Percentiles rank a stretch among this genome's conserved stretches.
Conservation (phyloP, 2,329 filamentous ascomycete species). For the Clarireedia monteithiana region DNA sequence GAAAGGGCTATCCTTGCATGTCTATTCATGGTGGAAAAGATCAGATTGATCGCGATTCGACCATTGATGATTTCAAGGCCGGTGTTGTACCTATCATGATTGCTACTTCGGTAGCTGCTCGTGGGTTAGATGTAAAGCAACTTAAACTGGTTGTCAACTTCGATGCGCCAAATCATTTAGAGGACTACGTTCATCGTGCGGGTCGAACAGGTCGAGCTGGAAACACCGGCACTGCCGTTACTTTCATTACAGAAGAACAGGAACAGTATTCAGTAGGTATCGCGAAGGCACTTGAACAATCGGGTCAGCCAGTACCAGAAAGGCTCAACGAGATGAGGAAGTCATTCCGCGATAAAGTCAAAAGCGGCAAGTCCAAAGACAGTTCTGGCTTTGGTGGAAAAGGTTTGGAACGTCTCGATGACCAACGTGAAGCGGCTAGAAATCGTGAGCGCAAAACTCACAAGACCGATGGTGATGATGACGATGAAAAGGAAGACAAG, state of each 20-base stretch:
- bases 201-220: slow-evolving; percentile 92
- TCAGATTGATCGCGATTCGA: slow-evolving; percentile 86
- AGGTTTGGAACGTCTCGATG: slow-evolving; percentile 83
- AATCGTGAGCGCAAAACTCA: slow-evolving; percentile 82
- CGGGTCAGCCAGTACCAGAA: slow-evolving; percentile 75
- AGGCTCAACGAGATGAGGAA: slow-evolving; percentile 57
- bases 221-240: slow-evolving; percentile 90
- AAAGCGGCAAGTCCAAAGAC: slow-evolving; percentile 83
- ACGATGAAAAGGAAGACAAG: slow-evolving; percentile 68
- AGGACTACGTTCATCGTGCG: slow-evolving; percentile 93
- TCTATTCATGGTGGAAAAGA: slow-evolving; percentile 93
- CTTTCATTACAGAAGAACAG: slow-evolving; percentile 85
- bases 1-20: slow-evolving; percentile 83
- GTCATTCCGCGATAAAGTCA: slow-evolving; percentile 81
- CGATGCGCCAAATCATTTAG: slow-evolving; percentile 86
- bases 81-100: slow-evolving; percentile 85
- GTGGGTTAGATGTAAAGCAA: slow-evolving; percentile 92
- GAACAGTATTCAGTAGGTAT: slow-evolving; percentile 86
- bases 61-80: slow-evolving; percentile 87
- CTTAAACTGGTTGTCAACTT: slow-evolving; percentile 95
- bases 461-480: slow-evolving; percentile 78
- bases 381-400: slow-evolving; percentile 90
- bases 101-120: slow-evolving; percentile 90
- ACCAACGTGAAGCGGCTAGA: slow-evolving; percentile 80
- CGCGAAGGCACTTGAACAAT: slow-evolving; percentile 79